A percentile compares a stretch with the other conserved stretches of the same genome.
phyloP scores from a whole-genome alignment of 768 basidiomycete genomes.

The Amanita pseudoporphyria region DNA sequence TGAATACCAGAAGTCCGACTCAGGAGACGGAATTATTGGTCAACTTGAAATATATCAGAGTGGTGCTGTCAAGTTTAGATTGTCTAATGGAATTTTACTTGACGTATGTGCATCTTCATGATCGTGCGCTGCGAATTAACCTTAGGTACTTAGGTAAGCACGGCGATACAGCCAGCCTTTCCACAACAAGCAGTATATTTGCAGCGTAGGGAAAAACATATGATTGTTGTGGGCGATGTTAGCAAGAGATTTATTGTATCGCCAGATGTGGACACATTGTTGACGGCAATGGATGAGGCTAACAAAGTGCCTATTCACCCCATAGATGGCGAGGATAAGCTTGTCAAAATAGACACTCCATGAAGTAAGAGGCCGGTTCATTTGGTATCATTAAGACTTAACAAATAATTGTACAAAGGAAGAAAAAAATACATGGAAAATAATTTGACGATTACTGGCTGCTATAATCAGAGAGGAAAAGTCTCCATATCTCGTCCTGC shows the following conservation, averaged over 20 bases:
- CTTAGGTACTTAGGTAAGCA: constrained; percentile 46
- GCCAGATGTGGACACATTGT: constrained; percentile 70
- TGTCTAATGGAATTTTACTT: constrained; percentile 72
- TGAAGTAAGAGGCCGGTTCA: not conserved
- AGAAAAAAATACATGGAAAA: not conserved
- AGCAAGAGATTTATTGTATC: constrained; percentile 78
- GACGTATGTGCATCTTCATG: constrained; percentile 44
- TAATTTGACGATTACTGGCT: not conserved
- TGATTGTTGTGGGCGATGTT: constrained; percentile 78
- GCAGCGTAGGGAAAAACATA: constrained; percentile 45
- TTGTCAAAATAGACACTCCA: constrained; percentile 46
- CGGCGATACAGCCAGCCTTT: constrained; percentile 80
- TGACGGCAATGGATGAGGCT: constrained; percentile 52
- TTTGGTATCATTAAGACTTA: not conserved
- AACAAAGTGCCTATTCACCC: constrained; percentile 23
- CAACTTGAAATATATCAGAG: constrained; percentile 79
- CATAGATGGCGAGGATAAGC: constrained; percentile 32
- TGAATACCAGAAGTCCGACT: constrained; percentile 22
- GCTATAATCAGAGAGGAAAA: constrained; percentile 24
- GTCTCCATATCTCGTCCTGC: constrained; percentile 31
- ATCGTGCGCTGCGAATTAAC: not conserved
- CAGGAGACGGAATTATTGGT: constrained; percentile 72
- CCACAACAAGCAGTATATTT: constrained; percentile 79
- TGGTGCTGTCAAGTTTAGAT: constrained; percentile 79
- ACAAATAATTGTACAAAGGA: not conserved